Percentiles rank a stretch among this genome's conserved stretches.
phyloP scores from a whole-genome alignment of 108 stramenopile species.

The Phaeodactylum tricornutum region DNA sequence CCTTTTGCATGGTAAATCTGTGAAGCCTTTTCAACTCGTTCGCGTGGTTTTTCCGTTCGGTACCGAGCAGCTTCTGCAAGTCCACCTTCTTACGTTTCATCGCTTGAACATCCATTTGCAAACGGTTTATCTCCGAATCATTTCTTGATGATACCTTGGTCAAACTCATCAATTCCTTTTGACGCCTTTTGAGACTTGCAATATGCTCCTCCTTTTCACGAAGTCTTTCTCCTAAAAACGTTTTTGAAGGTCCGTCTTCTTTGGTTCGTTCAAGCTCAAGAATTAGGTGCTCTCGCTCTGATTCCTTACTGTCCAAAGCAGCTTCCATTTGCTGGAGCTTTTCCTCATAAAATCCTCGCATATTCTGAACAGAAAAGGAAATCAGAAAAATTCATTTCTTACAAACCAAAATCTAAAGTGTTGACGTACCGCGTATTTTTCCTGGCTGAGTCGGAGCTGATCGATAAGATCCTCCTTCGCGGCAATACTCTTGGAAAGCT shows the following conservation, averaged over 20 bases:
- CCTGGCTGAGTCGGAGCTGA: slow-evolving; percentile 33
- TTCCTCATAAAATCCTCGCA: slow-evolving; percentile 48
- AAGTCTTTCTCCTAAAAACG: slow-evolving; percentile 17
- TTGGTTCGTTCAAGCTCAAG: slow-evolving; percentile 22
- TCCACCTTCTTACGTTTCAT: slow-evolving; percentile 46
- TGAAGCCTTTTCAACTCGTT: slow-evolving; percentile 33
- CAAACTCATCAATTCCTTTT: slow-evolving; percentile 25
- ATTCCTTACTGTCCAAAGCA: slow-evolving; percentile 22
- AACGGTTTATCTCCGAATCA: slow-evolving; percentile 24
- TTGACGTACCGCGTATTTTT: slow-evolving; percentile 38
- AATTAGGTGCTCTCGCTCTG: slow-evolving; percentile 26
- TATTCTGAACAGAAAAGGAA: slow-evolving; percentile 10
- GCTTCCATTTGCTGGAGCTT: slow-evolving; percentile 38
- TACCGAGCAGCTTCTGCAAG: slow-evolving; percentile 34
- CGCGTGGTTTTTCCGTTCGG: slow-evolving; percentile 25
- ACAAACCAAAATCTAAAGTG: neutral
- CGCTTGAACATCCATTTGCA: slow-evolving; percentile 22
- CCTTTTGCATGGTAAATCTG: slow-evolving; percentile 38
- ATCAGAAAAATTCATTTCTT: neutral
- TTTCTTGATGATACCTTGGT: slow-evolving; percentile 42
- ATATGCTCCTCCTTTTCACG: slow-evolving; percentile 39
- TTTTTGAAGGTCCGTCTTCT: neutral
- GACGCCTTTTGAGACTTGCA: slow-evolving; percentile 24
- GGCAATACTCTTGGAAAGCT: slow-evolving; percentile 29
- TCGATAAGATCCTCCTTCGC: slow-evolving; percentile 50